Evolutionary conservation across 225 moss, liverwort and hornwort genomes (phyloP), one percentile per base, ranked within the genome.

Genomic region (Thuidium tamariscinum): DNA sequence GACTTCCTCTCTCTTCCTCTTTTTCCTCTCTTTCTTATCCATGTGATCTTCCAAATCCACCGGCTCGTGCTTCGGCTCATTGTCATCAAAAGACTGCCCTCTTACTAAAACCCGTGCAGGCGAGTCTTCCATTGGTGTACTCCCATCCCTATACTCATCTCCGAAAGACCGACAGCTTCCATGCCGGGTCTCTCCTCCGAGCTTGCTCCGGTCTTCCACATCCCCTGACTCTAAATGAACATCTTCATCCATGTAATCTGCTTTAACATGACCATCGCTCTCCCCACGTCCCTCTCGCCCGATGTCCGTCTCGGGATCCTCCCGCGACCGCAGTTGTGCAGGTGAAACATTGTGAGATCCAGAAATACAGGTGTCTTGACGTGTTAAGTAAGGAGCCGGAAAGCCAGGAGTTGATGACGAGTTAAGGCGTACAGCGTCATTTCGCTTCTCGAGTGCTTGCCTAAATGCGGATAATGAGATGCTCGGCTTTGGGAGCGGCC

Each of bases 401-500:
- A 89, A 75, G 61, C 77, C 86, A 34, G 56, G 82, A 22, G 66
- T 78, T 37, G 63, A 51, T 55, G 60, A 63, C 18, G 59, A 76
- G 49, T 61, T 71, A 51, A 44, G 76, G 17, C 87, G 93, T 75
- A 95, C 52, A 36, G 97, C 97, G 44, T 91, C 94, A 91, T 93
- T 87, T 54, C 96, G 94, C 83, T 96, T 97, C 59, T 87, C 90
- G 13, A 92, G 84, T 39, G 95, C 96, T 74, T 92, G 93, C 86
- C 89, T 86, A 80, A 98, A 98, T 26, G 93, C 97, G 46, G 95
- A 93, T 16, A 98, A 59, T 37, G 95, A 83, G 52, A 98, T 95
- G 76, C 76, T 87, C 82, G 95, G 95, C 81, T 98, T 94, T 5
- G 97, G 97, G 66, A 96, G 89, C 39, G 90, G 93, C 97, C 96